These are phyloP conservation scores for Casuarina equisetifolia DNA, from an alignment of 306 rosid species.

Conservation along the genomic window DNA sequence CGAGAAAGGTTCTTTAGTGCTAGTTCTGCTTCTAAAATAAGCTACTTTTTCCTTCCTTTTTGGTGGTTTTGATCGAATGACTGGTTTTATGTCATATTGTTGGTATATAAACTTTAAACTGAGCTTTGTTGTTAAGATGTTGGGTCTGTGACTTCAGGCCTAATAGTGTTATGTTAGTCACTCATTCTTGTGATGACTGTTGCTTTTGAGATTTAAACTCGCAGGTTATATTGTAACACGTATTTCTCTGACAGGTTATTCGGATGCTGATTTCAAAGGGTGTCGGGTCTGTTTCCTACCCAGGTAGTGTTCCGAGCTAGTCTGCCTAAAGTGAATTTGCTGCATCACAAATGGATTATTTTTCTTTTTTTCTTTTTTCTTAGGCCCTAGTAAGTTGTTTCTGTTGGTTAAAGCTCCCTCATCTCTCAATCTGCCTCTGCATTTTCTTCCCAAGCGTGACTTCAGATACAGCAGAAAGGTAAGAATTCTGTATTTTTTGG, in stretches of 20 bases:
- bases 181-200: too few species aligned
- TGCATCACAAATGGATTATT: background rate
- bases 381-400: conserved; percentile 74
- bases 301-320: conserved; percentile 43
- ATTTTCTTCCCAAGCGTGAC: conserved; percentile 93
- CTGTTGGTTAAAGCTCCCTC: conserved; percentile 79
- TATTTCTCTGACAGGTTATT: conserved; percentile 59
- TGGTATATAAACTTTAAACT: too few species aligned
- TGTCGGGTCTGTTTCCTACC: conserved; percentile 76
- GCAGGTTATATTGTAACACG: too few species aligned
- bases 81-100: conserved; percentile 15
- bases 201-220: too few species aligned
- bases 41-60: conserved; percentile 18
- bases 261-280: conserved; percentile 68
- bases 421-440: conserved; percentile 68
- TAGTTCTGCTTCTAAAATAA: conserved; percentile 17
- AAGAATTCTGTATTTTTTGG: background rate
- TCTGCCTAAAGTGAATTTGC: background rate
- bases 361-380: background rate
- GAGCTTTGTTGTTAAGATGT: too few species aligned
- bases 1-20: conserved; percentile 58
- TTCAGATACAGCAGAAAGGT: conserved; percentile 77
- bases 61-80: background rate
- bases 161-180: too few species aligned
- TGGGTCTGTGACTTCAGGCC: too few species aligned